These are phyloP conservation scores for Trichoderma sp. DNA, from an alignment of 2,329 filamentous ascomycete genomes.

Conservation along the genomic window DNA sequence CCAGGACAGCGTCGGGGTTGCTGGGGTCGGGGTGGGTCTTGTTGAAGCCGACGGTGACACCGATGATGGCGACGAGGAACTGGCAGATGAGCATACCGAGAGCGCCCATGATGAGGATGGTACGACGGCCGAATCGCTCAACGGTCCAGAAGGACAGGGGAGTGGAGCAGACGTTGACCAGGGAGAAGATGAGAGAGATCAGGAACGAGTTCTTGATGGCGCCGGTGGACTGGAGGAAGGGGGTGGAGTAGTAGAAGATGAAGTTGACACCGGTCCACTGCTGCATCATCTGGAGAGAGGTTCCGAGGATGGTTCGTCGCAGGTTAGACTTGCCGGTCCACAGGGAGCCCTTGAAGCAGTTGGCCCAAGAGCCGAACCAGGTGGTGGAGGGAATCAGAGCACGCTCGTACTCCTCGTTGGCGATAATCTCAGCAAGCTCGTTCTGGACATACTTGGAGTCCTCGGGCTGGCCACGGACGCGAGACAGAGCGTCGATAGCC, in stretches of 20 bases:
- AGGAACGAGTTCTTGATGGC: conserved; percentile 79
- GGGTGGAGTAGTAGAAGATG: conserved; percentile 84
- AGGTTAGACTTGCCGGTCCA: conserved; percentile 65
- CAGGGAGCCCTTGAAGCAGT: conserved; percentile 68
- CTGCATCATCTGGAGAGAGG: conserved; percentile 79
- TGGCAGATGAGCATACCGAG: conserved; percentile 83
- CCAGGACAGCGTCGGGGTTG: conserved; percentile 42
- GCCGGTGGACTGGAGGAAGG: conserved; percentile 78
- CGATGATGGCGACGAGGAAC: conserved; percentile 81
- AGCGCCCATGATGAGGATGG: conserved; percentile 77
- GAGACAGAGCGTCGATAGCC: conserved; percentile 64
- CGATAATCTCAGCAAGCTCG: conserved; percentile 82
- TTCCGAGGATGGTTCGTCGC: conserved; percentile 71
- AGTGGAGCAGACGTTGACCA: conserved; percentile 85
- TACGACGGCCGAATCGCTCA: conserved; percentile 78
- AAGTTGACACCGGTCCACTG: conserved; percentile 89
- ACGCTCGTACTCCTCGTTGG: conserved; percentile 86
- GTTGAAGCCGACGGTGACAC: conserved; percentile 62
- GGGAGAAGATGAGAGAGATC: conserved; percentile 81
- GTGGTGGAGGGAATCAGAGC: conserved; percentile 64
- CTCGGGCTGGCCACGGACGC: conserved; percentile 71
- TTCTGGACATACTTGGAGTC: conserved; percentile 75
- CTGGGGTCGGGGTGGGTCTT: conserved; percentile 51
- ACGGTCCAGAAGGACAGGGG: conserved; percentile 86
- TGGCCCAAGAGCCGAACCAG: conserved; percentile 70